Evolutionary conservation across 495 filamentous ascomycete species (phyloP).

Genomic region (Pyrenopolyporus hunteri): DNA sequence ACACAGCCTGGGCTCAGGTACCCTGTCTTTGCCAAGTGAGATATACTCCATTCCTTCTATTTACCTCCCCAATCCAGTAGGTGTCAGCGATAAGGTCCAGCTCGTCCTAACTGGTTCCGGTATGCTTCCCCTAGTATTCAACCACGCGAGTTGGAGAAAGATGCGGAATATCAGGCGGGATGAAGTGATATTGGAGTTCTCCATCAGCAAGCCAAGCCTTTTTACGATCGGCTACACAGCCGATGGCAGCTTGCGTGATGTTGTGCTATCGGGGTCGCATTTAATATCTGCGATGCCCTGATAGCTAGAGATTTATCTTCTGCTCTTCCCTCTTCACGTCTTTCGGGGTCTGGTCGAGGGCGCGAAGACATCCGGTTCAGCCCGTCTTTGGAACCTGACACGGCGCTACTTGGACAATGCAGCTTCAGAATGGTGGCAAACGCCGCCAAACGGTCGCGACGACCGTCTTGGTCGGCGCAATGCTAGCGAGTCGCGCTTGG

Average conservation of each 20-base stretch:
- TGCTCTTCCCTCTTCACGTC: conserved; percentile 9
- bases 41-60: conserved; percentile 1
- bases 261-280: conserved; percentile 1
- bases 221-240: conserved; percentile 18
- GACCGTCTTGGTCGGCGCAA: conserved; percentile 25
- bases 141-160: not conserved
- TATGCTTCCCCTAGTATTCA: not conserved
- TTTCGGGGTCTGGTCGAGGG: conserved; percentile 7
- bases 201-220: conserved; percentile 22
- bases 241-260: conserved; percentile 5
- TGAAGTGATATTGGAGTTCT: conserved; percentile 1
- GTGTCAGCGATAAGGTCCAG: conserved; percentile 17
- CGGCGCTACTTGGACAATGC: conserved; percentile 15
- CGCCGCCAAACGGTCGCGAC: conserved; percentile 9
- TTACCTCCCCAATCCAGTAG: conserved; percentile 35
- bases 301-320: not conserved
- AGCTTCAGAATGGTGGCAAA: conserved; percentile 28
- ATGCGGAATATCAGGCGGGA: not conserved
- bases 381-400: not conserved
- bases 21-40: conserved; percentile 33
- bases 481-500: conserved; percentile 11
- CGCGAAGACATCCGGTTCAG: not conserved
- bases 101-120: conserved; percentile 10
- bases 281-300: conserved; percentile 16
- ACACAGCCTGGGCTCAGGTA: not conserved